phyloP scores from a whole-genome alignment of 495 filamentous ascomycete genomes.

The Hyaloscypha bicolor region DNA sequence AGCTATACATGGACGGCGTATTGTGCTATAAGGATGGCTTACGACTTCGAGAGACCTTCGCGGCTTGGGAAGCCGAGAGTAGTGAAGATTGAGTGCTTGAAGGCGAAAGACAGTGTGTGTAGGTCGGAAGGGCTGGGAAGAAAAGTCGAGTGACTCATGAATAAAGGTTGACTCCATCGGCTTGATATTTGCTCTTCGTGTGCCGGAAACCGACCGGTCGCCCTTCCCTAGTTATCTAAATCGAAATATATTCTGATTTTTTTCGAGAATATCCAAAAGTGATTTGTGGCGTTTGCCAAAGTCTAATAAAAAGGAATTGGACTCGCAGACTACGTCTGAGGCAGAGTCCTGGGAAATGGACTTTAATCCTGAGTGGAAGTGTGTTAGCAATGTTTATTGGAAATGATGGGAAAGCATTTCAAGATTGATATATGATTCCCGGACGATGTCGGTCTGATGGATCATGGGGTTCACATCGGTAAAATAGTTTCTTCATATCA shows the following conservation, averaged over 20 bases:
- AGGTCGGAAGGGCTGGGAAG: background rate
- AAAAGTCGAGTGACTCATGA: background rate
- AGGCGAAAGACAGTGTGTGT: background rate
- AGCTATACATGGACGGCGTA: constrained; percentile 5
- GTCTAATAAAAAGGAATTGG: no score
- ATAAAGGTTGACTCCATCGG: background rate
- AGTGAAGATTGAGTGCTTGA: background rate
- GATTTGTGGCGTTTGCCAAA: no score
- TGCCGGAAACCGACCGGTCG: no score
- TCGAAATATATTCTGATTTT: no score
- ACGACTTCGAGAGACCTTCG: constrained; percentile 3
- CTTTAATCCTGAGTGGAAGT: no score
- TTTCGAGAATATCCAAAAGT: no score
- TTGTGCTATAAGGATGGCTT: constrained; percentile 10
- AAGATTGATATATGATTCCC: background rate
- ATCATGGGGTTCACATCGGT: background rate
- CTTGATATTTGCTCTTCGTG: no score
- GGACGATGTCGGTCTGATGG: background rate
- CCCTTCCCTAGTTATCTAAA: no score
- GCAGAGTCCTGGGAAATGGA: no score
- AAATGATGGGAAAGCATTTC: background rate
- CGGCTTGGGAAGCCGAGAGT: background rate
- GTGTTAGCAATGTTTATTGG: background rate
- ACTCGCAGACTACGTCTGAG: no score
- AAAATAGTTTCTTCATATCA: background rate